These are phyloP conservation scores for Calonectria honghensis DNA, from an alignment of 2,329 filamentous ascomycete genomes.

Conservation along the genomic window DNA sequence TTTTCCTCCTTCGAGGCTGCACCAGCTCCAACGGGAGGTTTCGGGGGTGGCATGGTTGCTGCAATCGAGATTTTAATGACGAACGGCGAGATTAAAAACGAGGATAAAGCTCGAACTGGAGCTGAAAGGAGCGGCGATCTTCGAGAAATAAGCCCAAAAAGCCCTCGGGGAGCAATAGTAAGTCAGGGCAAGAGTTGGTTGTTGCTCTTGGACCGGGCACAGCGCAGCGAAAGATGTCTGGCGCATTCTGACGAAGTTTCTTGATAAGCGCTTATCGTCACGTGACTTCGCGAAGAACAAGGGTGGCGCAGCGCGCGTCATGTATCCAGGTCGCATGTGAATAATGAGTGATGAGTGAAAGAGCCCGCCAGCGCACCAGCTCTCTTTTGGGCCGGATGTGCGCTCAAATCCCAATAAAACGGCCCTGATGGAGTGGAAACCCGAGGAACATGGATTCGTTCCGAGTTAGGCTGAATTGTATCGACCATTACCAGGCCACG, in stretches of 20 bases:
- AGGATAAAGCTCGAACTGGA: background rate
- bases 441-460: slow-evolving; percentile 77
- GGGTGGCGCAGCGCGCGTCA: slow-evolving; percentile 20
- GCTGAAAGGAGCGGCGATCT: background rate
- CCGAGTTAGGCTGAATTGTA: slow-evolving; percentile 93
- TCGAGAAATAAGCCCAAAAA: background rate
- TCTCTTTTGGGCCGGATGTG: background rate
- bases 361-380: background rate
- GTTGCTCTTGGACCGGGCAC: background rate
- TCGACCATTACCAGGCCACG: slow-evolving; percentile 92
- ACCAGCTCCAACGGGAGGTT: slow-evolving; percentile 60
- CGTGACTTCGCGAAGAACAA: slow-evolving; percentile 54
- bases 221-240: background rate
- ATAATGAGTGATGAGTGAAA: slow-evolving; percentile 10
- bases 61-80: background rate
- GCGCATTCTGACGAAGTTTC: slow-evolving; percentile 4
- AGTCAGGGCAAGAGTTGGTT: background rate
- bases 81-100: background rate
- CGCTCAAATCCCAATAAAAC: background rate
- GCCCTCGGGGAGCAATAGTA: background rate
- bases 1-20: slow-evolving; percentile 88
- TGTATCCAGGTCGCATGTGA: slow-evolving; percentile 1
- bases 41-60: slow-evolving; percentile 52
- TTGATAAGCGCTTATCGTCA: slow-evolving; percentile 48
- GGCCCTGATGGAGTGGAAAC: slow-evolving; percentile 46